These are phyloP conservation scores for Aureobasidium sp. DNA, from an alignment of 2,329 filamentous ascomycete genomes.

Conservation along the genomic window DNA sequence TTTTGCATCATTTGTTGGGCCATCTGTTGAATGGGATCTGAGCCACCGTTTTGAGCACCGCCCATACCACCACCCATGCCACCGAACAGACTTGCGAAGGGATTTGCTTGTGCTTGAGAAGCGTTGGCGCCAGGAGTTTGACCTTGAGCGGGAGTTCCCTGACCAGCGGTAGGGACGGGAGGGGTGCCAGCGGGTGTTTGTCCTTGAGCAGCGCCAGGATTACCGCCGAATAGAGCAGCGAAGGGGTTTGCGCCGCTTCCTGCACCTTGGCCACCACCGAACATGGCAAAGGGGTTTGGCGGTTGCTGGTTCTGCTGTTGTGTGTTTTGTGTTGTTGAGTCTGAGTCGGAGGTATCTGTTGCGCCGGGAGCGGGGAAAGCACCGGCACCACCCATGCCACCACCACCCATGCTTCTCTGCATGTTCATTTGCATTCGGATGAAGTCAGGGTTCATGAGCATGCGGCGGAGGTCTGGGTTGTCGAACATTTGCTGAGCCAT, in stretches of 20 bases:
- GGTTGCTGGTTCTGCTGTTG: conserved; percentile 10
- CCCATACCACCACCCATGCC: conserved; percentile 12
- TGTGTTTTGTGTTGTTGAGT: conserved; percentile 26
- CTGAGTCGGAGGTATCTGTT: conserved; percentile 68
- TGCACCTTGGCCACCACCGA: conserved; percentile 17
- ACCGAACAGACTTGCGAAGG: conserved; percentile 59
- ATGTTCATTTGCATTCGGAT: conserved; percentile 76
- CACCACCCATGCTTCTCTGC: conserved; percentile 55
- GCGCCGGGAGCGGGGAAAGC: conserved; percentile 85
- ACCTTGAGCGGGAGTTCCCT: conserved; percentile 22
- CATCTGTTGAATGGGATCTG: conserved; percentile 40
- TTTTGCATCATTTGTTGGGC: conserved; percentile 46
- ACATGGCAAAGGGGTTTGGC: conserved; percentile 41
- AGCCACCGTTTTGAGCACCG: conserved; percentile 15
- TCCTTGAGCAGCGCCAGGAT: conserved; percentile 22
- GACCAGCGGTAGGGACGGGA: conserved; percentile 20
- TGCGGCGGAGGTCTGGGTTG: conserved; percentile 78
- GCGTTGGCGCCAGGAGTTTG: conserved; percentile 21
- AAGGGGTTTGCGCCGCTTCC: conserved; percentile 48
- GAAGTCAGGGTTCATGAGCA: conserved; percentile 86
- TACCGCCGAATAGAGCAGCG: conserved; percentile 46
- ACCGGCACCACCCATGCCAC: conserved; percentile 29
- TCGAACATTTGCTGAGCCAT: conserved; percentile 80
- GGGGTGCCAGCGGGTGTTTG: conserved; percentile 29
- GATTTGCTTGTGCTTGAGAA: conserved; percentile 44